Percentiles rank a stretch among this genome's conserved stretches.
These are phyloP conservation scores for Starmera pachycereana DNA, from an alignment of 805 yeast species.

Conservation along the genomic window DNA sequence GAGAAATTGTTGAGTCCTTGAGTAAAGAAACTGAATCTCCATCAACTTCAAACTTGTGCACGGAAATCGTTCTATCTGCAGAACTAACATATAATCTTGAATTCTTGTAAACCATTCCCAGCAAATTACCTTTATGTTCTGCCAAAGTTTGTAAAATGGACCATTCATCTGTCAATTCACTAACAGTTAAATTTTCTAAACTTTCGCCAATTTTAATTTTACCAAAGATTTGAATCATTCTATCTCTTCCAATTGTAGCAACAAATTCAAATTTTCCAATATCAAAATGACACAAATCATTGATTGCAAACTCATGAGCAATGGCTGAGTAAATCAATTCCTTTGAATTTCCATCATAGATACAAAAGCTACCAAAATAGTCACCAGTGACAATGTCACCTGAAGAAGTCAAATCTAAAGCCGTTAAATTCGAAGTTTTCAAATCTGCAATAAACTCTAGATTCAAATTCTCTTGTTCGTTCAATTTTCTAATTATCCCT, in stretches of 20 bases:
- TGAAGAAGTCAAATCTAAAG: constrained; percentile 25
- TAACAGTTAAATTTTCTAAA: constrained; percentile 2
- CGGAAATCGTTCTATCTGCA: constrained; percentile 48
- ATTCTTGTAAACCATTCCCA: constrained; percentile 23
- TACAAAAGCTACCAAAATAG: constrained; percentile 32
- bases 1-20: constrained; percentile 36
- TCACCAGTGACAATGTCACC: constrained; percentile 35
- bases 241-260: constrained; percentile 45
- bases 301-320: constrained; percentile 44
- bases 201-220: constrained; percentile 3
- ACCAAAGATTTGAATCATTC: constrained; percentile 49
- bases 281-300: constrained; percentile 30
- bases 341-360: constrained; percentile 11
- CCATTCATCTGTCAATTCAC: constrained; percentile 28
- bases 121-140: constrained; percentile 43
- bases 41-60: constrained; percentile 29
- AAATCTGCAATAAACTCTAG: constrained; percentile 4
- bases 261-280: constrained; percentile 21
- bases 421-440: constrained; percentile 17
- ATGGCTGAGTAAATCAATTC: constrained; percentile 20
- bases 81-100: constrained; percentile 41
- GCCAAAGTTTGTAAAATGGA: constrained; percentile 48
- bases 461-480: constrained; percentile 7
- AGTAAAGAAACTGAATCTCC: constrained; percentile 15
- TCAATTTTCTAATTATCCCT: constrained; percentile 26